Evolutionary conservation across 2,329 filamentous ascomycete species (phyloP), one percentile per base, ranked within the genome.

Genomic region (Apiospora hydei): DNA sequence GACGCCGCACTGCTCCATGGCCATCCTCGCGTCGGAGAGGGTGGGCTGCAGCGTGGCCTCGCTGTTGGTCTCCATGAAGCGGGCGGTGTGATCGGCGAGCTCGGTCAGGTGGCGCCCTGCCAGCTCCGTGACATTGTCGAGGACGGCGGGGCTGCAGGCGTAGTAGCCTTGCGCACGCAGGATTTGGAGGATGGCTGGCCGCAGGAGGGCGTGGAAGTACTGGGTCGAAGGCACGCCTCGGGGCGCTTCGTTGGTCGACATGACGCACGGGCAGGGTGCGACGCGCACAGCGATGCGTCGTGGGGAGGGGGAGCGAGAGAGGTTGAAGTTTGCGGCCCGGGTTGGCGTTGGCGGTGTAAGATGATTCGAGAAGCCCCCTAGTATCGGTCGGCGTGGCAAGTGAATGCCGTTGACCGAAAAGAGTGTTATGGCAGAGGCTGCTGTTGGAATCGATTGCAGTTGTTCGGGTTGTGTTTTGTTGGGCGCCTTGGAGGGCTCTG

Each of bases 161-260:
- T 97, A 94, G 84, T 97, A 98, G 80, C 96, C 96, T 34, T 94
- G 92, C 43, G 95, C 94, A 79, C 96, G 94, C 69, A 98, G 90
- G 78, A 97, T 96, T 83, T 98, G 95, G 72, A 98, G 90, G 73
- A 98, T 90, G 67, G 92, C 92, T 1, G 96, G 96, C 57, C 95
- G 94, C 72, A 98, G 88, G 75, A 98, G 91, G 73, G 93, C 92
- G 82, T 94, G 92, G 84, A 80, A 75, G 41, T 80, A 75, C 72
- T 78, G 77, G 53, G 75, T 77, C 7, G 77, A 68, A 13, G 74
- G 73, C 4, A 71, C 73, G 11, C 69, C 47, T 30, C 53, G 61
- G 38, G 68, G 53, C 13, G 64, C 43, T 38, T 70, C 67, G 64
- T 68, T 71, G 51, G 57, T 70, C 34, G 57, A 44, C 67, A 68